Base-by-base conservation (phyloP, 805 yeast genomes). In the Lipomyces starkeyi region DNA sequence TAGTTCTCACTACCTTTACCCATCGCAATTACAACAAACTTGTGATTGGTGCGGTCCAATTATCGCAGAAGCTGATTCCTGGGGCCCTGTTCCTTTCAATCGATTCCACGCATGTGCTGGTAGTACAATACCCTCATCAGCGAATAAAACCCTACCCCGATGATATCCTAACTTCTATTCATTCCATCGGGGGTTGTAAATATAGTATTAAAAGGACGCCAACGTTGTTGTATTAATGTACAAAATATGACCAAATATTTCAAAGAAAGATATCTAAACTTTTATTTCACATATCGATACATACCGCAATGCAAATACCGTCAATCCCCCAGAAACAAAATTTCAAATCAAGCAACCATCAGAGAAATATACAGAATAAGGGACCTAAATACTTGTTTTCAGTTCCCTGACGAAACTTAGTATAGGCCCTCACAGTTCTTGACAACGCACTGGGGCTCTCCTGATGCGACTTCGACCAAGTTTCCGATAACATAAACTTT, bases 401-500 rank as follows among this genome's bases (percentile, higher is more conserved):
- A 43, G 22, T n/a, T 43, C 22, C 22, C 13, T 3, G 8, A 8
- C 9, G 9, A 3, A 20, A 27, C 20, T 65, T 77, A 83, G 72
- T 83, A 83, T 62, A 84, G 73, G 2, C 80, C 82, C 53, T 83
- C 86, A 40, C 79, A 66, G 66, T 81, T 81, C 29, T 80, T 79
- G 25, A 91, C 90, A 69, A 88, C 81, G 79, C 93, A 89, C 71
- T 83, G 85, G 35, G 78, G 82, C 34, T 20, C 32, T 17, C 64
- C 71, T 2, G 35, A 53, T 9, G 22, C 49, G 2, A 63, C 58
- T 20, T 59, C 79, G 17, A 80, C 83, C 64, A 91, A 80, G 71
- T 82, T 78, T 75, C 96, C 96, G 75, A 91, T 88, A 64, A 80
- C 81, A 77, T 86, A 88, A 2, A 93, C 95, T 5, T 82, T 85